A percentile compares a stretch with the other conserved stretches of the same genome.
phyloP scores from a whole-genome alignment of 129 eudicot genomes.

The Chrysanthemum makinoi region DNA sequence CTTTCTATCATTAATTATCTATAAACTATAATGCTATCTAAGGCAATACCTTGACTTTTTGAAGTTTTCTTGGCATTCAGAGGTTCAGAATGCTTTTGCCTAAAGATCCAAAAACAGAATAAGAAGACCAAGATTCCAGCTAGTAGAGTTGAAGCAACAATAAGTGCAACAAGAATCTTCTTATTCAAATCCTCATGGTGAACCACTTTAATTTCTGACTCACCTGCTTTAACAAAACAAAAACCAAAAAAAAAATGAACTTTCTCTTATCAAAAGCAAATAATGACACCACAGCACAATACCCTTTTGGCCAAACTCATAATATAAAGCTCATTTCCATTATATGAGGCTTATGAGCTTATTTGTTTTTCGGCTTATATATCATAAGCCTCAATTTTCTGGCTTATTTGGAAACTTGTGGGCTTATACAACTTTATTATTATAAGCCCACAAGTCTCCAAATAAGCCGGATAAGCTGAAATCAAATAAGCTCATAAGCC shows the following conservation, averaged over 20 bases:
- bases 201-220: conserved; percentile 45
- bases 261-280: too few relatives aligned
- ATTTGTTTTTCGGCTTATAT: too few relatives aligned
- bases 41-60: conserved; percentile 48
- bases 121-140: conserved; percentile 60
- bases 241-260: neutral
- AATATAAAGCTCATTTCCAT: neutral
- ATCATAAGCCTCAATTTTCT: too few relatives aligned
- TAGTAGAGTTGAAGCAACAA: conserved; percentile 70
- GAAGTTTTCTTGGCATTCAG: conserved; percentile 26
- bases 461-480: too few relatives aligned
- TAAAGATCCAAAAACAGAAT: conserved; percentile 63
- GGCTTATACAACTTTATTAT: too few relatives aligned
- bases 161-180: conserved; percentile 69
- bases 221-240: conserved; percentile 41
- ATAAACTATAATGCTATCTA: neutral
- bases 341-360: neutral
- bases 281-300: neutral
- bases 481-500: too few relatives aligned
- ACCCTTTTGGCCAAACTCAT: conserved; percentile 9
- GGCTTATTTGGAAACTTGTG: too few relatives aligned
- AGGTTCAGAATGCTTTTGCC: conserved; percentile 47
- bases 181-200: conserved; percentile 70
- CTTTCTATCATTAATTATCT: too few relatives aligned
- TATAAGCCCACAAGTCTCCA: too few relatives aligned